Conservation (phyloP, 2,329 filamentous ascomycete species). For the Myriosclerotinia duriaeana region DNA sequence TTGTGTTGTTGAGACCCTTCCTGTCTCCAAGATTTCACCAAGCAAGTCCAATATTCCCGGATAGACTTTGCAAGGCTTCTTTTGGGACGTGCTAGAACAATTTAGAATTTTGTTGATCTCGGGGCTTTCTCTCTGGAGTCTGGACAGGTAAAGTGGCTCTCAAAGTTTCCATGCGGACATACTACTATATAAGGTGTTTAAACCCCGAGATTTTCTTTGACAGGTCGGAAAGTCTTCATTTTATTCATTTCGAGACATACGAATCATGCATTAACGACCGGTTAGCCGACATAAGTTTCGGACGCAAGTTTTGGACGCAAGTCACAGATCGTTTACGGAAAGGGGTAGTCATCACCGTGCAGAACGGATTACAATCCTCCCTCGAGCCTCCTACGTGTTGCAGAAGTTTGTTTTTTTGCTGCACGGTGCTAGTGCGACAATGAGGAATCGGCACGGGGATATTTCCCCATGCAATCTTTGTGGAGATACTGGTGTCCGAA, state of each 20-base stretch:
- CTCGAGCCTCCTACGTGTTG: not conserved
- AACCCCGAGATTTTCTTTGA: slow-evolving; percentile 9
- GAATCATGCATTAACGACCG: not conserved
- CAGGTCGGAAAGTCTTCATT: not conserved
- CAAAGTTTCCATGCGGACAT: not conserved
- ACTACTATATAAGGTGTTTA: not conserved
- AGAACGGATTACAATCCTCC: not conserved
- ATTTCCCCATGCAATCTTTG: slow-evolving; percentile 15
- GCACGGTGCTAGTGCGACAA: not conserved
- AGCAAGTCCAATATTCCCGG: not conserved
- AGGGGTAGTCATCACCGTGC: slow-evolving; percentile 13
- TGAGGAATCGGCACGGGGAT: slow-evolving; percentile 11
- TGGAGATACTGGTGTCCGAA: not conserved
- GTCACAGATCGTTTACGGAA: slow-evolving; percentile 21
- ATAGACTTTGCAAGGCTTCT: not conserved
- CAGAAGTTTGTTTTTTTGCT: not conserved
- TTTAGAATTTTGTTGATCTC: slow-evolving; percentile 12
- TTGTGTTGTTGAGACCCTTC: not conserved
- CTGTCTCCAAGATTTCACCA: not conserved
- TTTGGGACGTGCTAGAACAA: not conserved
- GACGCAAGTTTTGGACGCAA: slow-evolving; percentile 10
- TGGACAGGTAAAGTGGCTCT: slow-evolving; percentile 7
- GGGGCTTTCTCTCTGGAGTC: not conserved
- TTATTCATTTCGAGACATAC: slow-evolving; percentile 5
- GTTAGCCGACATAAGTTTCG: not conserved